These are phyloP conservation scores for Hypomontagnella monticulosa DNA, from an alignment of 495 filamentous ascomycete genomes.

Conservation along the genomic window DNA sequence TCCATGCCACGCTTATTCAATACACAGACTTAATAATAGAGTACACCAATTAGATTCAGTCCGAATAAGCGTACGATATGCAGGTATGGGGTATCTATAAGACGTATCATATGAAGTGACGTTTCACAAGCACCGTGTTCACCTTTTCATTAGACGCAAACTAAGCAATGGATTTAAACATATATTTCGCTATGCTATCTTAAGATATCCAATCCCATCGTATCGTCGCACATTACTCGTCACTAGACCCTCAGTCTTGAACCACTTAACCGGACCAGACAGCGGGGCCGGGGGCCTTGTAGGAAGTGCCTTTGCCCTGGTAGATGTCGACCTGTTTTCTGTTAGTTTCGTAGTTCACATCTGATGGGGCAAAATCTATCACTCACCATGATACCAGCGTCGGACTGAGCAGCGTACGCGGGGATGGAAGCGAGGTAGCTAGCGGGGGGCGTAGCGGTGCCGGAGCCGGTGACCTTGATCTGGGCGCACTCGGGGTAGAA, in stretches of 20 bases:
- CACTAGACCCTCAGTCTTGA: not conserved
- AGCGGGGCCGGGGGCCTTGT: conserved; percentile 59
- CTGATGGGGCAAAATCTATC: not conserved
- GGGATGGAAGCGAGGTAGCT: conserved; percentile 60
- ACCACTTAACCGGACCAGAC: conserved; percentile 58
- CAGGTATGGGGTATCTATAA: too few species aligned
- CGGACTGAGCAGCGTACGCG: conserved; percentile 59
- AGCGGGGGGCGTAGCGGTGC: conserved; percentile 54
- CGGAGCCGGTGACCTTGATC: conserved; percentile 61
- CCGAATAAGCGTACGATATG: too few species aligned
- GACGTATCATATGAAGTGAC: too few species aligned
- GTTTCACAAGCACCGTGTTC: not conserved
- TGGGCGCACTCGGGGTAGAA: conserved; percentile 71
- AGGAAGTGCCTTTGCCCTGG: conserved; percentile 54
- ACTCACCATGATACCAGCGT: conserved; percentile 62
- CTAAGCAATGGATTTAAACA: conserved; percentile 14
- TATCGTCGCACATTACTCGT: conserved; percentile 1
- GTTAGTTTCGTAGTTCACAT: conserved; percentile 1
- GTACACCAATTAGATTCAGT: too few species aligned
- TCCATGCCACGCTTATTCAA: too few species aligned
- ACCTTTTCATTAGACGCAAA: too few species aligned
- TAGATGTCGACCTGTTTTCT: conserved; percentile 57
- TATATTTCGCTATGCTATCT: conserved; percentile 2
- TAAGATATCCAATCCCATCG: conserved; percentile 4
- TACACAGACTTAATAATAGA: too few species aligned